Evolutionary conservation across 352 stramenopile genomes (phyloP).

Genomic region (Peronospora destructor): DNA sequence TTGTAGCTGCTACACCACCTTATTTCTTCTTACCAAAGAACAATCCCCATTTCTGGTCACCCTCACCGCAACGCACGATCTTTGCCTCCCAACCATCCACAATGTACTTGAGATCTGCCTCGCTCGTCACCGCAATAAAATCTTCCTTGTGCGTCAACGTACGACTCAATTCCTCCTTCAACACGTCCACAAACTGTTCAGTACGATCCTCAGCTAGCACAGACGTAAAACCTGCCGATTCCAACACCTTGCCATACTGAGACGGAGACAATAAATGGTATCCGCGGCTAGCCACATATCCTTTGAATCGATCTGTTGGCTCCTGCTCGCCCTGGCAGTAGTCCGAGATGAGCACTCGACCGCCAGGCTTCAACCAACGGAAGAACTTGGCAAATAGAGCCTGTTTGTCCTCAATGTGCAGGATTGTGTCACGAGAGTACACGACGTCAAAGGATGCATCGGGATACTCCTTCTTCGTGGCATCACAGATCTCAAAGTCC

Average conservation of each 20-base stretch:
- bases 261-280: constrained; percentile 59
- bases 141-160: constrained; percentile 54
- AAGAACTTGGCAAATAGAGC: constrained; percentile 60
- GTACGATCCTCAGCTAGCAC: constrained; percentile 62
- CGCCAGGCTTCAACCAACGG: constrained; percentile 57
- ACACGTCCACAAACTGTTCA: constrained; percentile 53
- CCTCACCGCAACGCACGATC: constrained; percentile 53
- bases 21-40: constrained; percentile 57
- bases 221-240: constrained; percentile 42
- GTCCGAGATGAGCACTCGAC: constrained; percentile 59
- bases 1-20: background rate
- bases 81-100: constrained; percentile 65
- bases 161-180: constrained; percentile 55
- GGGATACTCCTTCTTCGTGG: constrained; percentile 49
- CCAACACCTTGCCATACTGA: constrained; percentile 50
- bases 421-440: constrained; percentile 72
- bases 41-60: constrained; percentile 74
- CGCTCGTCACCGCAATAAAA: constrained; percentile 61
- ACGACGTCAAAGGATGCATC: constrained; percentile 61
- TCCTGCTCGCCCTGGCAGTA: constrained; percentile 62
- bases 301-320: constrained; percentile 41
- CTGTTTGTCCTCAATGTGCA: constrained; percentile 62
- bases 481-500: constrained; percentile 70
- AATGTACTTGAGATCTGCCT: constrained; percentile 60
- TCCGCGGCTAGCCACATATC: constrained; percentile 52